Base-by-base conservation (phyloP, 2,329 filamentous ascomycete genomes). In the Ustulina deusta region DNA sequence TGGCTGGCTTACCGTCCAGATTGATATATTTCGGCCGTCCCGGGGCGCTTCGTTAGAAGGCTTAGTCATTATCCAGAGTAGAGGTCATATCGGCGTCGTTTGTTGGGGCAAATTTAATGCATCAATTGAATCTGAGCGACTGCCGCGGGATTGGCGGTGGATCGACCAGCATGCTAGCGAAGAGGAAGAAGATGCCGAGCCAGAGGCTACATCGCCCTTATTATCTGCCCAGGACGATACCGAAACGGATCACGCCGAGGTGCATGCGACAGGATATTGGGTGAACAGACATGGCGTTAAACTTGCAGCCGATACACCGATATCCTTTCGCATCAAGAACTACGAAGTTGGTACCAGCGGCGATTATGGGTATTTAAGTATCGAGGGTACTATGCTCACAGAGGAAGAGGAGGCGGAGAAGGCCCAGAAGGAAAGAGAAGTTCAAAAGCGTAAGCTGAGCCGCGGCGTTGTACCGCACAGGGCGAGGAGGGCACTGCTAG, bases 71-170 rank as follows among this genome's bases (percentile, higher is more conserved):
- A 84, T 97, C 34, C 93, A 97, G 77, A 95, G 91, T 55, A 93
- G 96, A 73, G 93, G 93, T 6, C 93, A 97, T 76, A 86, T 99
- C 6, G 94, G 95, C 22, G 87, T 97, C 2, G 89, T 97, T 11
- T 96, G 93, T 78, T 94, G 93, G 81, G 95, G 95, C 79, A 89
- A 93, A 72, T 98, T 98, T 85, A 97, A 96, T 73, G 93, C 95
- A 1, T 93, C 91, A 49, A 92, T 99, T 67, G 91, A 95, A 74
- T 86, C 90, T 25, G 88, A 87, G 68, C 86, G 93, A 40, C 83
- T 99, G 17, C 96, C 96, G 0, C 79, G 82, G 15, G 86, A 87
- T 27, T 99, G 95, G 96, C 89, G 83, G 69, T 98, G 93, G 91
- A 85, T 93, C 17, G 87, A 89, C 11, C 85, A 89, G 38, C 83